Evolutionary conservation across 345 rosid species (phyloP).

Genomic region (Salix purpurea): DNA sequence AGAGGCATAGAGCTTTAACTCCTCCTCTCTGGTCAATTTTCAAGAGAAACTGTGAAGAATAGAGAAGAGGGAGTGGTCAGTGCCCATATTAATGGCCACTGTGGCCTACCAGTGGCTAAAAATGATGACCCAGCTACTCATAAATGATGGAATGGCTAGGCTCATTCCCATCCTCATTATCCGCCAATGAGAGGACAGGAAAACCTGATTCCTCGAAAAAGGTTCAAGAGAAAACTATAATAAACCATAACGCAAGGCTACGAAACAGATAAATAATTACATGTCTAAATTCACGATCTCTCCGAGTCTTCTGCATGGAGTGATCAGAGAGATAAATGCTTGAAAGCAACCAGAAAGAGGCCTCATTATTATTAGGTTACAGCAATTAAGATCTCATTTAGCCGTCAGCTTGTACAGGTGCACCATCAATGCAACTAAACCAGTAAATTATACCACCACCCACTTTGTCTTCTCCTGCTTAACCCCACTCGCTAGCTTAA

Average conservation of each 20-base stretch:
- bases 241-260: not conserved
- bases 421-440: slow-evolving; percentile 24
- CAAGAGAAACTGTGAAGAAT: not conserved
- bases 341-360: slow-evolving; percentile 34
- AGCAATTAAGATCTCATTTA: slow-evolving; percentile 12
- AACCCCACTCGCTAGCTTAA: not conserved
- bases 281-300: not conserved
- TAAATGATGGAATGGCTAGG: not conserved
- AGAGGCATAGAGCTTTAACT: not conserved
- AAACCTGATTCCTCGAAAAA: not conserved
- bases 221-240: not conserved
- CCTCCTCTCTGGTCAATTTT: not conserved
- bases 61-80: not conserved
- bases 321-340: slow-evolving; percentile 27
- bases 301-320: slow-evolving; percentile 12
- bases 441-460: not conserved
- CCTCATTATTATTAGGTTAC: slow-evolving; percentile 33
- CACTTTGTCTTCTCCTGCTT: not conserved
- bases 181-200: not conserved
- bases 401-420: slow-evolving; percentile 28
- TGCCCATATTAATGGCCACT: slow-evolving; percentile 25
- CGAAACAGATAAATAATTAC: not conserved
- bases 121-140: slow-evolving; percentile 46
- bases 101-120: slow-evolving; percentile 29
- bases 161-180: not conserved